phyloP scores from a whole-genome alignment of 768 basidiomycete genomes.

The Pleurotus djamor region DNA sequence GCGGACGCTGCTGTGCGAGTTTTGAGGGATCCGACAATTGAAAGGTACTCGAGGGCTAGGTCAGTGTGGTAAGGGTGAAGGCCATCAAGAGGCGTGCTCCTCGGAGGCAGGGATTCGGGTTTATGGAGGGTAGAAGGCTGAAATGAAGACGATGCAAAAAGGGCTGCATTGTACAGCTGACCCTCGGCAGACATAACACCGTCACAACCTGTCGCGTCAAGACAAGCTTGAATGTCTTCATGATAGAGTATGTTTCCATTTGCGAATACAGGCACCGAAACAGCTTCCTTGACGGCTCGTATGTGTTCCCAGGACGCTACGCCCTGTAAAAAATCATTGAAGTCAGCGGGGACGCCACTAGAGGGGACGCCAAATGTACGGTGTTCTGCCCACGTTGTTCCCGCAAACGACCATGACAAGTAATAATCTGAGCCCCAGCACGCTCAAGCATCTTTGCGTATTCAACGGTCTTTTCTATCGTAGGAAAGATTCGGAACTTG shows the following conservation, averaged over 20 bases:
- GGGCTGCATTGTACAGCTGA: constrained; percentile 86
- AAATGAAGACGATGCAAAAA: constrained; percentile 45
- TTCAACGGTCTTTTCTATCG: constrained; percentile 82
- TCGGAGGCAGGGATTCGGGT: neutral
- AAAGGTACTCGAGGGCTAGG: constrained; percentile 85
- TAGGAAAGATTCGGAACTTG: constrained; percentile 91
- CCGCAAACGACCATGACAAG: constrained; percentile 88
- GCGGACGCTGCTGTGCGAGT: constrained; percentile 73
- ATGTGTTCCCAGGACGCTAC: constrained; percentile 91
- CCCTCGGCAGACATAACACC: constrained; percentile 97
- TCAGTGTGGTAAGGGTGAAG: constrained; percentile 54
- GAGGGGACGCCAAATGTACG: constrained; percentile 30
- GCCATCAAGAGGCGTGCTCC: neutral
- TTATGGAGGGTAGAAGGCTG: constrained; percentile 7
- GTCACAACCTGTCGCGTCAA: constrained; percentile 84
- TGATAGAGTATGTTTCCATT: constrained; percentile 94
- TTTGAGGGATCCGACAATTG: constrained; percentile 67
- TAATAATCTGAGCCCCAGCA: constrained; percentile 93
- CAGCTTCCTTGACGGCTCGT: constrained; percentile 84
- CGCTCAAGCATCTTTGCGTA: constrained; percentile 96
- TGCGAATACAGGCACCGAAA: constrained; percentile 91
- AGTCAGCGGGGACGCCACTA: constrained; percentile 1
- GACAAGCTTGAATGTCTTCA: constrained; percentile 77
- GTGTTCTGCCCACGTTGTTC: constrained; percentile 90
- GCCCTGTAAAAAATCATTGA: constrained; percentile 42